phyloP scores from a whole-genome alignment of 2,329 filamentous ascomycete species.

The Fusarium euwallaceae region DNA sequence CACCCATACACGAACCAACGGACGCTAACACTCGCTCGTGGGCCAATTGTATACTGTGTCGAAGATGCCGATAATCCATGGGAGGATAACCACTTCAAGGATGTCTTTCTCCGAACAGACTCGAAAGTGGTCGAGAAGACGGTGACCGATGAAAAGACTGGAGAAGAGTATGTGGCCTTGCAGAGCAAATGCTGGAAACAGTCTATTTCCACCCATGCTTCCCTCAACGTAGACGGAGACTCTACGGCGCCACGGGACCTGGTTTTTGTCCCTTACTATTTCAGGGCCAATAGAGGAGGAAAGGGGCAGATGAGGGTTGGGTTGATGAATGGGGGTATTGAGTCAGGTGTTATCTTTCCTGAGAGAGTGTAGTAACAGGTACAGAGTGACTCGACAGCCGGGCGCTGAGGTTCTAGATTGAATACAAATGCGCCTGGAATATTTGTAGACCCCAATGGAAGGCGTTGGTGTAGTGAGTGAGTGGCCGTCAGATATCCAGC shows the following conservation, averaged over 20 bases:
- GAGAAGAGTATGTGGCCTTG: conserved; percentile 22
- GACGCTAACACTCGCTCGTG: conserved; percentile 65
- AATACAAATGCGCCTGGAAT: background rate
- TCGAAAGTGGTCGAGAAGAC: conserved; percentile 16
- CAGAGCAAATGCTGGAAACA: conserved; percentile 19
- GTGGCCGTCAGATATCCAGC: background rate
- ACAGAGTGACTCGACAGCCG: background rate
- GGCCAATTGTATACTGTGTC: conserved; percentile 70
- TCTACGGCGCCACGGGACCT: conserved; percentile 1
- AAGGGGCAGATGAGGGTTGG: conserved; percentile 37
- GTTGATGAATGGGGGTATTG: conserved; percentile 17
- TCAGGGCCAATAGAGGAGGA: conserved; percentile 26
- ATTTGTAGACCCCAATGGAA: background rate
- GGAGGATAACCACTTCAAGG: conserved; percentile 68
- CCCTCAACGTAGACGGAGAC: background rate
- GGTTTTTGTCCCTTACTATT: conserved; percentile 23
- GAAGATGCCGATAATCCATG: conserved; percentile 70
- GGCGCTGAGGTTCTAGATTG: background rate
- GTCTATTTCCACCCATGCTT: background rate
- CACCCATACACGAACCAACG: conserved; percentile 68
- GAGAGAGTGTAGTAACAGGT: background rate
- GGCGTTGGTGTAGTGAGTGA: background rate
- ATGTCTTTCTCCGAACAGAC: conserved; percentile 38
- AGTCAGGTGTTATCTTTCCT: conserved; percentile 20
- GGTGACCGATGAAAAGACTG: conserved; percentile 7